phyloP scores from a whole-genome alignment of 768 basidiomycete species.

The Tulasnella sp. region DNA sequence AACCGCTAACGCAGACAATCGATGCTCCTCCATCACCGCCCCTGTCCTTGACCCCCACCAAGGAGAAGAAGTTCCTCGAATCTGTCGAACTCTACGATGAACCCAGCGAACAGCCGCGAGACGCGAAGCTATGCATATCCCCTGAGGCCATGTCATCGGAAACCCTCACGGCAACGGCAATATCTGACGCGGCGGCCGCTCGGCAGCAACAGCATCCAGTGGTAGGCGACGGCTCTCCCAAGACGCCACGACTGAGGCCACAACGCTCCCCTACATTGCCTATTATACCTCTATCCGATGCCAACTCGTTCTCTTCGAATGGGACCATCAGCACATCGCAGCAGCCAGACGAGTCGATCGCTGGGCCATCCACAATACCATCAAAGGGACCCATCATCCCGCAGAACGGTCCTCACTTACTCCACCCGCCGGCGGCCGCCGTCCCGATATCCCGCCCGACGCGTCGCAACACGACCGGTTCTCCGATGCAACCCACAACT shows the following conservation, averaged over 20 bases:
- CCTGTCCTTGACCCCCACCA: slow-evolving; percentile 4
- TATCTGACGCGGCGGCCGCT: too few species aligned
- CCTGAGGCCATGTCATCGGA: not conserved
- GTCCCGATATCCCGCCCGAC: not conserved
- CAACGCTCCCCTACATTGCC: slow-evolving; percentile 1
- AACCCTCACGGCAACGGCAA: not conserved
- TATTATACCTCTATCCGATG: not conserved
- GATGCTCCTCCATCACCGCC: slow-evolving; percentile 15
- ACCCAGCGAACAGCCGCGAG: not conserved
- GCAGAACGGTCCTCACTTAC: not conserved
- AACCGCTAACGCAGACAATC: not conserved
- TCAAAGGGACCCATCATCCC: not conserved
- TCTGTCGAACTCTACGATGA: not conserved
- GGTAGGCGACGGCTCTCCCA: not conserved
- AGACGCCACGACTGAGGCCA: not conserved
- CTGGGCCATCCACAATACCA: not conserved
- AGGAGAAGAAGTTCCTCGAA: not conserved
- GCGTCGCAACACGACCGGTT: slow-evolving; percentile 13
- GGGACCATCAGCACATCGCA: too few species aligned
- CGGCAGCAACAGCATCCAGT: not conserved
- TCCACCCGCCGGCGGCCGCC: not conserved
- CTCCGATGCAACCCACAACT: not conserved
- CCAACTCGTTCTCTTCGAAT: not conserved
- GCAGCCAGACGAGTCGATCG: not conserved
- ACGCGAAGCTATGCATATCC: not conserved